Percentiles rank a stretch among this genome's conserved stretches.
phyloP scores from a whole-genome alignment of 192 early-diverging fungal genomes.

The Powellomyces hirtus region DNA sequence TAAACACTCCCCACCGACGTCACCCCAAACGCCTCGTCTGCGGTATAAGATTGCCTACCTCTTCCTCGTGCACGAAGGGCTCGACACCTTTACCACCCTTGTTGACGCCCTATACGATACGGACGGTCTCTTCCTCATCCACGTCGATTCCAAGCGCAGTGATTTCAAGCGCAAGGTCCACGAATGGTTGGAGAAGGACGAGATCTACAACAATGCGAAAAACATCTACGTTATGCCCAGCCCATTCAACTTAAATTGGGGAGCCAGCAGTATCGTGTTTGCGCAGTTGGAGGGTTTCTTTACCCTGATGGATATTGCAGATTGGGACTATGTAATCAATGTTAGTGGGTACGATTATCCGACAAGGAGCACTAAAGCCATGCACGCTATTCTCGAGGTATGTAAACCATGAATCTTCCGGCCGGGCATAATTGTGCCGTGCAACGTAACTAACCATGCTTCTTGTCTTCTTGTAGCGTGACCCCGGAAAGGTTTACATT shows the following conservation, averaged over 20 bases:
- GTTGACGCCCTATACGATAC: conserved; percentile 42
- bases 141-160: conserved; percentile 39
- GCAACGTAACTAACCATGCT: neutral
- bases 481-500: conserved; percentile 27
- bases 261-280: conserved; percentile 44
- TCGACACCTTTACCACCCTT: conserved; percentile 24
- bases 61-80: conserved; percentile 45
- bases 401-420: neutral
- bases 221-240: conserved; percentile 23
- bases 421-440: neutral
- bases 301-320: conserved; percentile 48
- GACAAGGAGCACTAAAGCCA: conserved; percentile 27
- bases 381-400: conserved; percentile 30
- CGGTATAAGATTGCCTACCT: conserved; percentile 49
- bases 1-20: neutral
- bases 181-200: conserved; percentile 20
- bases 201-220: conserved; percentile 3
- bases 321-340: conserved; percentile 57
- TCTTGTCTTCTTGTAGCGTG: conserved; percentile 2
- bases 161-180: conserved; percentile 20
- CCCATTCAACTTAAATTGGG: conserved; percentile 40
- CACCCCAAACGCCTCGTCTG: neutral
- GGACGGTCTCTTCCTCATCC: conserved; percentile 42
- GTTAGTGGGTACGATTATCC: conserved; percentile 49
- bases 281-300: conserved; percentile 48